Conservation (phyloP, 805 yeast species). For the Starmerella bombicola region DNA sequence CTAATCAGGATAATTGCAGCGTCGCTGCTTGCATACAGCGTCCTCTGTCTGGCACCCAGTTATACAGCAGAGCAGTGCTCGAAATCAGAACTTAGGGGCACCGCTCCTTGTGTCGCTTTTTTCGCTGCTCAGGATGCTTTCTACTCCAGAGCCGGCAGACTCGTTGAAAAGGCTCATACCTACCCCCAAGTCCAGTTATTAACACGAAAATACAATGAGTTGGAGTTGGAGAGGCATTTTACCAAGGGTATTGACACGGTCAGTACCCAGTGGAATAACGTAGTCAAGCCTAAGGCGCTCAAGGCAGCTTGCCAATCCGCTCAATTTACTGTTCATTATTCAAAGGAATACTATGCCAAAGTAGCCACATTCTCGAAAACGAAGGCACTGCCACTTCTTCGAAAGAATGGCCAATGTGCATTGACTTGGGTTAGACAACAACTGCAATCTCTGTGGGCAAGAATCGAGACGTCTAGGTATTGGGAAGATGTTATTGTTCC, state of each 20-base stretch:
- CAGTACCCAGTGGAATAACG: too few species aligned
- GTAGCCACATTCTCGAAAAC: background rate
- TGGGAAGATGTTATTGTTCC: conserved; percentile 5
- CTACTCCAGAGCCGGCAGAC: background rate
- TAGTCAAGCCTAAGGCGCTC: too few species aligned
- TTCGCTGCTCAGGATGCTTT: background rate
- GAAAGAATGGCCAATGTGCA: too few species aligned
- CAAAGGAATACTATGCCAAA: too few species aligned
- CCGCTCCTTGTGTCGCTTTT: background rate
- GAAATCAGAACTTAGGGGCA: background rate
- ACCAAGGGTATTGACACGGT: too few species aligned
- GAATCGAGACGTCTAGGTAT: background rate
- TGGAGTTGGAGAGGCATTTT: too few species aligned
- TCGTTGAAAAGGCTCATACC: too few species aligned
- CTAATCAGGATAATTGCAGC: background rate
- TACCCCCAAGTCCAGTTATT: too few species aligned
- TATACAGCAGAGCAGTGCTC: conserved; percentile 5
- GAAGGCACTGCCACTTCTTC: too few species aligned
- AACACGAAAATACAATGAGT: too few species aligned
- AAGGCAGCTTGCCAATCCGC: too few species aligned
- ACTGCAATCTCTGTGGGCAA: background rate
- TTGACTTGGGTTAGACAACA: background rate
- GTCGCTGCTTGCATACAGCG: background rate
- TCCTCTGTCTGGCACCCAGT: background rate
- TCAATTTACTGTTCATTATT: too few species aligned